These are phyloP conservation scores for Geotrichum armillariae DNA, from an alignment of 1,139 yeast species.

Conservation along the genomic window DNA sequence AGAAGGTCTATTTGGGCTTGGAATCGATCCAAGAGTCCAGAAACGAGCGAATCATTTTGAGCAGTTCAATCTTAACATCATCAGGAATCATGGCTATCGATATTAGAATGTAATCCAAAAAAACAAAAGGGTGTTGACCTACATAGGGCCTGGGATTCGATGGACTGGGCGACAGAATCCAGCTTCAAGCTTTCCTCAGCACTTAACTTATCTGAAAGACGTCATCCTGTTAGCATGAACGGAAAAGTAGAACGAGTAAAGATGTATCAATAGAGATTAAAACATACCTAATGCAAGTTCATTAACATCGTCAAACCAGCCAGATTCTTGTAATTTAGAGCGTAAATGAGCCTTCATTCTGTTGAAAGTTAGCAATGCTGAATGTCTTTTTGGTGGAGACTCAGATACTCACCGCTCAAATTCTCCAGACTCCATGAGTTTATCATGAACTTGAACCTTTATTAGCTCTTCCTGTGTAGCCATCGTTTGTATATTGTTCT, in stretches of 20 bases:
- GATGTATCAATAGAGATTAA: neutral
- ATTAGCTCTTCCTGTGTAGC: conserved; percentile 45
- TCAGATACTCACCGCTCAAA: conserved; percentile 53
- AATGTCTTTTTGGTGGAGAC: neutral
- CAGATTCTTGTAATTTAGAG: conserved; percentile 67
- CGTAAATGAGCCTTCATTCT: conserved; percentile 46
- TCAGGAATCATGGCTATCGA: conserved; percentile 66
- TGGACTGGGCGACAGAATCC: conserved; percentile 50
- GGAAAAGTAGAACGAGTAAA: neutral
- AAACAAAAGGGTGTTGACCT: too few species aligned
- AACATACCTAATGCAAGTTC: conserved; percentile 50
- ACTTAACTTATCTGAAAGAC: conserved; percentile 41
- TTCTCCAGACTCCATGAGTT: conserved; percentile 74
- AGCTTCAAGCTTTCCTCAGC: conserved; percentile 49
- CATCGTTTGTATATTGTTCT: conserved; percentile 3
- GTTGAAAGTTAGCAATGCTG: neutral
- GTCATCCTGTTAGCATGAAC: neutral
- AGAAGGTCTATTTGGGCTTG: conserved; percentile 3
- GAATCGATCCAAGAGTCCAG: conserved; percentile 48
- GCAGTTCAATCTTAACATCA: conserved; percentile 57
- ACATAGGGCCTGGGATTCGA: conserved; percentile 67
- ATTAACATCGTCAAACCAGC: conserved; percentile 82
- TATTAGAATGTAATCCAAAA: too few species aligned
- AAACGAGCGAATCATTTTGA: conserved; percentile 59
- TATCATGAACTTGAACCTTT: conserved; percentile 65